Conservation (phyloP, 345 rosid genomes). For the Aquilaria sinensis region DNA sequence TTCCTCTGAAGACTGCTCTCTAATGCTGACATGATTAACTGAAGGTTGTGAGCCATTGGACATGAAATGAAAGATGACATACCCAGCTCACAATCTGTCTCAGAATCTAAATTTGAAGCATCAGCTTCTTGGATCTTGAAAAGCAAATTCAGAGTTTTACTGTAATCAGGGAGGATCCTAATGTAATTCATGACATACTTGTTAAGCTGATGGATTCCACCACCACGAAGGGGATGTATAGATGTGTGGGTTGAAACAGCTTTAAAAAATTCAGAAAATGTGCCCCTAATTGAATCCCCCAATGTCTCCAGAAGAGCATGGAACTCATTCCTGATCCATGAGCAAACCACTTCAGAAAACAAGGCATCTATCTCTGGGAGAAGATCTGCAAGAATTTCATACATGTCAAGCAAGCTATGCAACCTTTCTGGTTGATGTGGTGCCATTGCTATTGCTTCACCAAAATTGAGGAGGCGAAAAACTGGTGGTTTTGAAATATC, state of each 20-base stretch:
- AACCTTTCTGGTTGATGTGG: constrained; percentile 56
- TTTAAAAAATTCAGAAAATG: constrained; percentile 41
- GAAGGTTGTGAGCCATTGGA: constrained; percentile 51
- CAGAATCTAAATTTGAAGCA: constrained; percentile 21
- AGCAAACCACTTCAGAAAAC: constrained; percentile 41
- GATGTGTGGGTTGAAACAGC: constrained; percentile 43
- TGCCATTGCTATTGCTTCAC: constrained; percentile 62
- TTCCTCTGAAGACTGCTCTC: constrained; percentile 45
- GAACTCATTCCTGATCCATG: constrained; percentile 45
- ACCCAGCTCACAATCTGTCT: constrained; percentile 24
- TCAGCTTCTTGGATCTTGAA: constrained; percentile 35
- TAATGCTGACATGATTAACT: constrained; percentile 36
- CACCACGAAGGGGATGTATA: constrained; percentile 34
- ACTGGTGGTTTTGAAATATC: constrained; percentile 45
- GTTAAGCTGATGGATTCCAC: constrained; percentile 60
- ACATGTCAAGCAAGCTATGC: constrained; percentile 63
- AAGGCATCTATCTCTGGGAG: constrained; percentile 42
- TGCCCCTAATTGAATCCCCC: constrained; percentile 32
- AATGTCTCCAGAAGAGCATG: constrained; percentile 36
- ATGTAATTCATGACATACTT: constrained; percentile 82
- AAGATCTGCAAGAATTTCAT: constrained; percentile 46
- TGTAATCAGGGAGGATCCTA: constrained; percentile 45
- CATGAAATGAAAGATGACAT: constrained; percentile 31
- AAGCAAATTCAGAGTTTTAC: constrained; percentile 42
- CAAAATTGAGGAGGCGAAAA: constrained; percentile 57